Conservation (phyloP, 2,329 filamentous ascomycete species). For the Phialophora macrospora region DNA sequence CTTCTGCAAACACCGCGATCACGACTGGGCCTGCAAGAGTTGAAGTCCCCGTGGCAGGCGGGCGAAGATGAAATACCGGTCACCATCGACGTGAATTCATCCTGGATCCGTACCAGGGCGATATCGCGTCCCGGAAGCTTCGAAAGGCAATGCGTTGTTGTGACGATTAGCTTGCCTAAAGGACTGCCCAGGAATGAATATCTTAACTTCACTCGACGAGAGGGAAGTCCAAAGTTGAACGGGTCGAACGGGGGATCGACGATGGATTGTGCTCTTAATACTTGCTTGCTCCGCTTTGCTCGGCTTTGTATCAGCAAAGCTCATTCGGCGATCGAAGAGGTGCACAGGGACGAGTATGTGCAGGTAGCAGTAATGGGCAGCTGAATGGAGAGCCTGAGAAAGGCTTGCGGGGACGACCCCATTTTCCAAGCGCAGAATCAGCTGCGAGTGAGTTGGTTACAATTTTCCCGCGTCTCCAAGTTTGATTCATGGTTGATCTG, state of each 20-base stretch:
- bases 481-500: neutral
- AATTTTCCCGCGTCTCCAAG: neutral
- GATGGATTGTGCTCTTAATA: too few species aligned
- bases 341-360: neutral
- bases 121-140: too few species aligned
- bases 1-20: neutral
- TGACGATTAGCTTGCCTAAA: too few species aligned
- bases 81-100: neutral
- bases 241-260: too few species aligned
- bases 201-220: too few species aligned
- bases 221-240: too few species aligned
- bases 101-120: too few species aligned
- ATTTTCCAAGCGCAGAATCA: neutral
- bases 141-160: too few species aligned
- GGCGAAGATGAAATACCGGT: neutral
- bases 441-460: neutral
- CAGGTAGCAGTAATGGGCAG: neutral
- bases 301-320: too few species aligned
- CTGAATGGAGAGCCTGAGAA: neutral
- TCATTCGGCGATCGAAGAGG: neutral
- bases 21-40: neutral
- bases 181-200: too few species aligned
- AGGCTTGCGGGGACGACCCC: neutral
- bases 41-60: neutral
- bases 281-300: too few species aligned